Conservation (phyloP, 202 grass and related monocot genomes). For the Saccharum hybrid region DNA sequence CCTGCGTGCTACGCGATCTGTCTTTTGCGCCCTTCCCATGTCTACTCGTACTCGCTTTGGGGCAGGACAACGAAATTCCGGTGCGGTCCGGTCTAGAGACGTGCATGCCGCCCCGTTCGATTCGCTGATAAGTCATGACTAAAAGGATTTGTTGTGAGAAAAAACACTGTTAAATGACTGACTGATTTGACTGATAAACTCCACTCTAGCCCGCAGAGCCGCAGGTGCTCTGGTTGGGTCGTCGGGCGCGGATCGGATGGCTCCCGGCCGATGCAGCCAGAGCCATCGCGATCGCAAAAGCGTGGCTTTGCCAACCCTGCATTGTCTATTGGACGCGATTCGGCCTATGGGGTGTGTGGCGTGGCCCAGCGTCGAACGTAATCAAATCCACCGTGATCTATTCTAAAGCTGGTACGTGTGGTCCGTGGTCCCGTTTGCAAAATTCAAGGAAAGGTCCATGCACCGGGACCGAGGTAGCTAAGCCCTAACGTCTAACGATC, state of each 20-base stretch:
- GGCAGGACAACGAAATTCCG: conserved; percentile 9
- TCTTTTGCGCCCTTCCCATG: not conserved
- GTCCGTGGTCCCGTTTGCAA: conserved; percentile 41
- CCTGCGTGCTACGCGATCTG: conserved; percentile 1
- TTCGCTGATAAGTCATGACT: too few relatives aligned
- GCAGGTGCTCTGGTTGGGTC: not conserved
- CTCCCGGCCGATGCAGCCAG: not conserved
- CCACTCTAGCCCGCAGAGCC: not conserved
- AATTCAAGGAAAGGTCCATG: conserved; percentile 47
- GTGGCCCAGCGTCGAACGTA: conserved; percentile 41
- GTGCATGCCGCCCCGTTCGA: too few relatives aligned
- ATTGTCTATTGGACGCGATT: conserved; percentile 28
- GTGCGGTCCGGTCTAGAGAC: conserved; percentile 5
- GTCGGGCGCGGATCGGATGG: not conserved
- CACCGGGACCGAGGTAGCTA: conserved; percentile 14
- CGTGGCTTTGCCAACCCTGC: conserved; percentile 37
- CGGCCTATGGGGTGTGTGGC: not conserved
- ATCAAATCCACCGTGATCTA: conserved; percentile 57
- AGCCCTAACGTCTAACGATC: not conserved
- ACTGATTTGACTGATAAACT: too few relatives aligned
- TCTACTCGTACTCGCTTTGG: not conserved
- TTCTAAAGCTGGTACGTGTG: conserved; percentile 35
- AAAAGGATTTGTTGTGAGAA: too few relatives aligned
- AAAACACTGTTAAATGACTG: too few relatives aligned
- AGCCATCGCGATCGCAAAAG: not conserved